phyloP scores from a whole-genome alignment of 169 alveolate genomes.

The Eimeria sp. region DNA sequence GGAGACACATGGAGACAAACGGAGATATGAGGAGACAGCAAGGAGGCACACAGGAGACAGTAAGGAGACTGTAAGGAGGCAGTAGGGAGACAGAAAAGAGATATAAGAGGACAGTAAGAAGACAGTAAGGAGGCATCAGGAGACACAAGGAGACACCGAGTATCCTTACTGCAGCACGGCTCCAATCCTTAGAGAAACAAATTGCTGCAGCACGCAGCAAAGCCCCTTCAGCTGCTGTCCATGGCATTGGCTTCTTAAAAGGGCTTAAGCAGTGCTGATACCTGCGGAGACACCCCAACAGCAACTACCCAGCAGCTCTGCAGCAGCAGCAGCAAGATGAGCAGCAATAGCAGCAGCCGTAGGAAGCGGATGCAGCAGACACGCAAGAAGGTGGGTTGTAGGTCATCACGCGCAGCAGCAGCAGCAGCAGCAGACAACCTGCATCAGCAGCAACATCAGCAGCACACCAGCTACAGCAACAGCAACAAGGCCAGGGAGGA shows the following conservation, averaged over 20 bases:
- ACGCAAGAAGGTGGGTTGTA: not conserved
- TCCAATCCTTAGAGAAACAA: slow-evolving; percentile 30
- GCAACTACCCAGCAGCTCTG: not conserved
- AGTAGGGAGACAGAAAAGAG: not conserved
- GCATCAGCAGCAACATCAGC: not conserved
- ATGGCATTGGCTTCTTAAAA: slow-evolving; percentile 41
- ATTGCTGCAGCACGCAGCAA: slow-evolving; percentile 66
- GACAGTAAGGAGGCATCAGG: not conserved
- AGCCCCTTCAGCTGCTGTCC: slow-evolving; percentile 72
- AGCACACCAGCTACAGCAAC: not conserved
- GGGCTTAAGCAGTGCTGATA: slow-evolving; percentile 42
- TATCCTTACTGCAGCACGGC: slow-evolving; percentile 18
- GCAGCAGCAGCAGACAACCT: not conserved
- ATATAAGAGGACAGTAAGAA: not conserved
- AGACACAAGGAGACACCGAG: not conserved
- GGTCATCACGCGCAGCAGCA: not conserved
- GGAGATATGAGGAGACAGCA: not conserved
- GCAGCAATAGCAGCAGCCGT: not conserved
- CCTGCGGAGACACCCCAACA: not conserved
- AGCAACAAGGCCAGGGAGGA: not conserved
- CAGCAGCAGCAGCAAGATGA: slow-evolving; percentile 26
- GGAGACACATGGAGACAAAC: not conserved
- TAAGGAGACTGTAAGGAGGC: not conserved
- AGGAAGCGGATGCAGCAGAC: not conserved
- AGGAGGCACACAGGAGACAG: too few species aligned